A percentile compares a stretch with the other conserved stretches of the same genome.
Conservation (phyloP, 2,329 filamentous ascomycete species). For the Fusarium sp. region DNA sequence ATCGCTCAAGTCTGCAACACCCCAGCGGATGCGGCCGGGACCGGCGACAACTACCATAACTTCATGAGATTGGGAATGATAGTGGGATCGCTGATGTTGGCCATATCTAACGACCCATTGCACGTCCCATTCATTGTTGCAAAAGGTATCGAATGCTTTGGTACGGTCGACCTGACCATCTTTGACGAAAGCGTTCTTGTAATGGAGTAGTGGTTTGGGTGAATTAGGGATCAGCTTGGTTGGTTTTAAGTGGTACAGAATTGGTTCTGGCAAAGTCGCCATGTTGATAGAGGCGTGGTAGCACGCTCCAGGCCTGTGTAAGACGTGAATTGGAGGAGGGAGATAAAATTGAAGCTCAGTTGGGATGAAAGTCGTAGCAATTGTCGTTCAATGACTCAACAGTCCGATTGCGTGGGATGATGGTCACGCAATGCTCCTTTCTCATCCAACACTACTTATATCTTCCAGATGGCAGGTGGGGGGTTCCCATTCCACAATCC, state of each 20-base stretch:
- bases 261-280: background rate
- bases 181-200: slow-evolving; percentile 10
- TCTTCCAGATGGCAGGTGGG: background rate
- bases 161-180: slow-evolving; percentile 13
- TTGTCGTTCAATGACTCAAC: no score
- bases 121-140: slow-evolving; percentile 5
- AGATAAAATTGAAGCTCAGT: accelerated
- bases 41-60: slow-evolving; percentile 14
- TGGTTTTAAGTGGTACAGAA: slow-evolving; percentile 11
- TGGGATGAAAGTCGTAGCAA: background rate
- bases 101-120: slow-evolving; percentile 20
- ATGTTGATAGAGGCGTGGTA: background rate
- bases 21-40: slow-evolving; percentile 12
- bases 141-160: slow-evolving; percentile 7
- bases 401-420: background rate
- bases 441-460: background rate
- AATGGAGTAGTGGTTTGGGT: slow-evolving; percentile 13
- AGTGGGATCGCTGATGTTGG: slow-evolving; percentile 14
- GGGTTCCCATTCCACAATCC: accelerated
- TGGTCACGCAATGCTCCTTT: background rate
- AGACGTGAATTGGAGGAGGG: accelerated
- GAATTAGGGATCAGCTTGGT: slow-evolving; percentile 20
- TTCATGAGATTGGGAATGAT: slow-evolving; percentile 15
- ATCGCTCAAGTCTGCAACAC: slow-evolving; percentile 13
- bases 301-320: accelerated